Evolutionary conservation across 1,284 basidiomycete species (phyloP).

Genomic region (Heterobasidion parviporum): DNA sequence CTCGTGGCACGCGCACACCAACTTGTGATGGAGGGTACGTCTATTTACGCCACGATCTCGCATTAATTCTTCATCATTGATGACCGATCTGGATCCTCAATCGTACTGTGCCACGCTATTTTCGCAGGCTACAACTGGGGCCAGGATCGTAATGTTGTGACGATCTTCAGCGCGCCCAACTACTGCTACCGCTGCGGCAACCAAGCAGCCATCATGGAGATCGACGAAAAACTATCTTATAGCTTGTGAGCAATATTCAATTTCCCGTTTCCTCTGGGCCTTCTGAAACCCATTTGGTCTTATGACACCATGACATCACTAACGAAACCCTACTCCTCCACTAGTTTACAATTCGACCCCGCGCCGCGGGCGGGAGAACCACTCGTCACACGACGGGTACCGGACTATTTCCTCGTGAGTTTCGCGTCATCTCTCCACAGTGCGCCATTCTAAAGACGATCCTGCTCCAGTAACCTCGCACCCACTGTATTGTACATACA

Average conservation of each 20-base stretch:
- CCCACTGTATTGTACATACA: slow-evolving; percentile 22
- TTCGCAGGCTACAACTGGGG: slow-evolving; percentile 85
- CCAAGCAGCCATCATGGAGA: slow-evolving; percentile 99
- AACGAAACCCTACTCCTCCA: slow-evolving; percentile 1
- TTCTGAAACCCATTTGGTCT: slow-evolving; percentile 4
- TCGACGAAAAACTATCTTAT: slow-evolving; percentile 97
- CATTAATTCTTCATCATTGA: neutral
- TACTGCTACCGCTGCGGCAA: slow-evolving; percentile 99
- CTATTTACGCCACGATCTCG: slow-evolving; percentile 2
- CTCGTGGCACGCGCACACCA: slow-evolving; percentile 95
- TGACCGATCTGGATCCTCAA: neutral
- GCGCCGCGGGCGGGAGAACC: slow-evolving; percentile 98
- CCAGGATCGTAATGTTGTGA: slow-evolving; percentile 99
- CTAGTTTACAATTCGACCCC: slow-evolving; percentile 98
- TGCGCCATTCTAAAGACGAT: neutral
- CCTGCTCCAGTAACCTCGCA: slow-evolving; percentile 8
- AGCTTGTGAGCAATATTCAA: slow-evolving; percentile 60
- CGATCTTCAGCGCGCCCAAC: slow-evolving; percentile 98
- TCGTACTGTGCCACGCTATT: neutral
- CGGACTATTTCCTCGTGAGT: slow-evolving; percentile 88
- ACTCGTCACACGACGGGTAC: slow-evolving; percentile 94
- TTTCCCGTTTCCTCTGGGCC: slow-evolving; percentile 3
- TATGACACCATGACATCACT: neutral
- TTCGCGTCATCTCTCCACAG: slow-evolving; percentile 15
- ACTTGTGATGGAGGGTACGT: slow-evolving; percentile 93